Evolutionary conservation across 2,329 filamentous ascomycete species (phyloP), one percentile per base, ranked within the genome.

Genomic region (Chaetomium sp.): DNA sequence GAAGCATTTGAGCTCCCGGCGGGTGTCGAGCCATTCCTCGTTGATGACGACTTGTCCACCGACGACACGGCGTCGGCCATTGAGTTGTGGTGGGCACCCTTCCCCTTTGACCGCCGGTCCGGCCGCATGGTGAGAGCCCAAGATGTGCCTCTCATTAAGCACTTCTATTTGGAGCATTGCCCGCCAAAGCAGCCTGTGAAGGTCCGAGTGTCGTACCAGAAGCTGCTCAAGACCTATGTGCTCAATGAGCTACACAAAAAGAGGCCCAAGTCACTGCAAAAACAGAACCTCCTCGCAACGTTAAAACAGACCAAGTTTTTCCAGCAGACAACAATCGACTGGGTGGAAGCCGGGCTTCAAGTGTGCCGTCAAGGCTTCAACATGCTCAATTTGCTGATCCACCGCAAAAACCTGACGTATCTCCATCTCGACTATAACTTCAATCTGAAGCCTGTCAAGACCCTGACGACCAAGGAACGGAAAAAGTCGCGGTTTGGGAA

Each of bases 401-500:
- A 99, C 69, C 87, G 94, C 66, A 99, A 99, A 79, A 99, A 99
- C 71, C 76, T 99, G 64, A 99, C 94, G 0, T 99, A 99, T 68
- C 81, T 99, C 54, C 95, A 99, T 78, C 84, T 99, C 54, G 94
- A 99, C 69, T 99, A 97, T 78, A 99, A 99, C 73, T 99, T 99
- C 79, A 99, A 99, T 72, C 69, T 99, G 71, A 99, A 99, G 77
- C 94, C 94, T 3, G 94, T 99, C 70, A 99, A 99, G 79, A 99
- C 94, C 0, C 73, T 99, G 64, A 99, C 94, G 0, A 99, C 94
- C 36, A 99, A 99, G 72, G 94, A 99, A 77, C 88, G 94, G 65
- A 99, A 99, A 79, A 99, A 99, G 81, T 97, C 92, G 35, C 88
- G 94, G 60, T 99, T 99, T 64, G 94, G 94, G 77, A 99, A 99